Conservation (phyloP, 345 rosid genomes). For the Xanthoceras sorbifolium region DNA sequence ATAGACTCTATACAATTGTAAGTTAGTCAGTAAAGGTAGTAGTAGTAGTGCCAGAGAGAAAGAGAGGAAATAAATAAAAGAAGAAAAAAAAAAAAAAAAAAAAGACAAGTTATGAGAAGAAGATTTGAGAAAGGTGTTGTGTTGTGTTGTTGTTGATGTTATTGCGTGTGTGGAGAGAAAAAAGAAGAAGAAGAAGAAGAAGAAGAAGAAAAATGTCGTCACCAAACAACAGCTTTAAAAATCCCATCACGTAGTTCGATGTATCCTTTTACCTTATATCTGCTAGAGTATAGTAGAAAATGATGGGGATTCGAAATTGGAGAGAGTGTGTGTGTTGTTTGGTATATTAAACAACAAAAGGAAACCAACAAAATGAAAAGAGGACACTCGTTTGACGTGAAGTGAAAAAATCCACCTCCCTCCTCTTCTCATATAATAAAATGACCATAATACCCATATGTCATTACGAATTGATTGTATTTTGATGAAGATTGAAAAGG, state of each 20-base stretch:
- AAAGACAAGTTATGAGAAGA: neutral
- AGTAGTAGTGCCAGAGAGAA: slow-evolving; percentile 23
- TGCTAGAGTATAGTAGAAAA: slow-evolving; percentile 36
- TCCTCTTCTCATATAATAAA: no score
- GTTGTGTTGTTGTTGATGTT: neutral
- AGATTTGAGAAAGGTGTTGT: slow-evolving; percentile 3
- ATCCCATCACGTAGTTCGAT: slow-evolving; percentile 54
- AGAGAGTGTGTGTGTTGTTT: slow-evolving; percentile 24
- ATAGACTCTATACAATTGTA: slow-evolving; percentile 18
- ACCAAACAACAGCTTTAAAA: slow-evolving; percentile 43
- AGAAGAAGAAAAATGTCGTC: slow-evolving; percentile 46
- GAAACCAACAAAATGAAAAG: slow-evolving; percentile 43
- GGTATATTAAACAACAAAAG: slow-evolving; percentile 41
- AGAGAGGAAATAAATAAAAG: no score
- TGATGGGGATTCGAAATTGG: slow-evolving; percentile 49
- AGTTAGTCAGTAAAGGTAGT: slow-evolving; percentile 33
- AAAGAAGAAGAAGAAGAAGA: slow-evolving; percentile 18
- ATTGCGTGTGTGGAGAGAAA: neutral
- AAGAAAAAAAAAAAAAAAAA: neutral
- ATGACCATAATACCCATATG: slow-evolving; percentile 22
- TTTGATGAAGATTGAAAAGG: no score
- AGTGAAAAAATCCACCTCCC: slow-evolving; percentile 23
- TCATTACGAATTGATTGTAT: neutral
- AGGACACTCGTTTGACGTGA: slow-evolving; percentile 45
- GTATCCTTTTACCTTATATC: slow-evolving; percentile 40